Evolutionary conservation across 1,284 basidiomycete genomes (phyloP), one percentile per base, ranked within the genome.

Genomic region (Fereydounia khargensis): DNA sequence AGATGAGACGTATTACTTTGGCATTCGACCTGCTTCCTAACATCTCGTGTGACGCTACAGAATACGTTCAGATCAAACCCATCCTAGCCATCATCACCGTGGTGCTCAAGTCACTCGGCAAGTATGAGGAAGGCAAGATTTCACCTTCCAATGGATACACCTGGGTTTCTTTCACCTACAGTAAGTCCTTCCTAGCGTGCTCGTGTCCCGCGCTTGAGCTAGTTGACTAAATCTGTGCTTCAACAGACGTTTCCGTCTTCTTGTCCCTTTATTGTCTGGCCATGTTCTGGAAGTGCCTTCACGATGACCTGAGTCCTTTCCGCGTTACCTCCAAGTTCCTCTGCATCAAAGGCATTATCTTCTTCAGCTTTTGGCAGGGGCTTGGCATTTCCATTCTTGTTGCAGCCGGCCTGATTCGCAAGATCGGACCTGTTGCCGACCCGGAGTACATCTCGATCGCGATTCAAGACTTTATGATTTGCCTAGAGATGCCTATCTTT

Each of bases 61-160:
- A 98, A 81, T 98, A 98, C 74, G 94, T 97, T 3, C 91, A 97
- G 77, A 81, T 98, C 50, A 98, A 98, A 72, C 94, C 94, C 0
- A 75, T 94, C 0, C 81, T 98, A 1, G 92, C 94, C 0, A 73
- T 88, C 1, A 84, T 83, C 0, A 96, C 90, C 0, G 80, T 96
- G 39, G 81, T 94, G 17, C 81, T 95, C 65, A 98, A 98, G 76
- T 84, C 85, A 0, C 80, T 82, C 1, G 88, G 88, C 5, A 90
- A 86, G 56, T 99, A 89, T 79, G 85, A 88, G 65, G 94, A 98
- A 75, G 94, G 94, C 32, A 82, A 60, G 16, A 86, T 71, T 85
- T 95, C 67, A 82, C 85, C 27, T 81, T 83, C 85, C 57, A 91
- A 91, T 0, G 94, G 94, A 10, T 98, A 77, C 61, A 69, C 69